Evolutionary conservation across 768 basidiomycete species (phyloP).

Genomic region (Russula foetens): DNA sequence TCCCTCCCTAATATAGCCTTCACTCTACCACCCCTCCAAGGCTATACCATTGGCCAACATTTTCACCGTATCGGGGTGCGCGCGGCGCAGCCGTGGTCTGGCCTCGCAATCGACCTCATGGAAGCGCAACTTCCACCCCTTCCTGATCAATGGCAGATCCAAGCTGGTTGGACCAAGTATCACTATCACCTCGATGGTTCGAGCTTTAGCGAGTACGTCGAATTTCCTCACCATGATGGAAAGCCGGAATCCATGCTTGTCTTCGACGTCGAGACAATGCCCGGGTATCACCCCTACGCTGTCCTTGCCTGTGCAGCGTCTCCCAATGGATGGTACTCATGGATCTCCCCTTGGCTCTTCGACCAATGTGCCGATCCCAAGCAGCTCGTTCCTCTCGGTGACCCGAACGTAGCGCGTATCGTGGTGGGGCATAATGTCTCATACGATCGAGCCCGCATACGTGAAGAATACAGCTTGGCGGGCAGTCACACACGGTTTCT

Average conservation of each 20-base stretch:
- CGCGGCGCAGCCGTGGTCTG: slow-evolving; percentile 70
- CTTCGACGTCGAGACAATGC: slow-evolving; percentile 94
- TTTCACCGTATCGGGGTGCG: slow-evolving; percentile 71
- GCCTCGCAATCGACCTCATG: slow-evolving; percentile 54
- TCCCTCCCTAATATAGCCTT: slow-evolving; percentile 73
- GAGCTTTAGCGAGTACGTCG: slow-evolving; percentile 64
- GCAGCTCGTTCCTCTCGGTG: slow-evolving; percentile 73
- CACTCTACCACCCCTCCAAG: slow-evolving; percentile 78
- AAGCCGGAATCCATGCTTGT: slow-evolving; percentile 65
- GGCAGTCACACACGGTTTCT: slow-evolving; percentile 72
- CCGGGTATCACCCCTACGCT: slow-evolving; percentile 69
- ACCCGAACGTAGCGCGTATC: slow-evolving; percentile 43
- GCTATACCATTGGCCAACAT: slow-evolving; percentile 75
- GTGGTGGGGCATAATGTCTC: slow-evolving; percentile 94
- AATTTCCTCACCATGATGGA: slow-evolving; percentile 55
- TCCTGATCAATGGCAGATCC: slow-evolving; percentile 46
- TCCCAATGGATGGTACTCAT: slow-evolving; percentile 83
- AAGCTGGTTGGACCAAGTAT: slow-evolving; percentile 90
- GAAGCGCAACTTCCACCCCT: slow-evolving; percentile 48
- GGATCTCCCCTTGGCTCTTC: slow-evolving; percentile 93
- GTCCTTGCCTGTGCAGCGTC: slow-evolving; percentile 87
- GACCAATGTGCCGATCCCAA: slow-evolving; percentile 43
- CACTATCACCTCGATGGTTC: slow-evolving; percentile 62
- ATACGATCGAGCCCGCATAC: slow-evolving; percentile 79
- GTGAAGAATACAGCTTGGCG: slow-evolving; percentile 71